Percentiles rank a stretch among this genome's conserved stretches.
Conservation (phyloP, 1,139 yeast species). For the Meyerozyma athensensis region DNA sequence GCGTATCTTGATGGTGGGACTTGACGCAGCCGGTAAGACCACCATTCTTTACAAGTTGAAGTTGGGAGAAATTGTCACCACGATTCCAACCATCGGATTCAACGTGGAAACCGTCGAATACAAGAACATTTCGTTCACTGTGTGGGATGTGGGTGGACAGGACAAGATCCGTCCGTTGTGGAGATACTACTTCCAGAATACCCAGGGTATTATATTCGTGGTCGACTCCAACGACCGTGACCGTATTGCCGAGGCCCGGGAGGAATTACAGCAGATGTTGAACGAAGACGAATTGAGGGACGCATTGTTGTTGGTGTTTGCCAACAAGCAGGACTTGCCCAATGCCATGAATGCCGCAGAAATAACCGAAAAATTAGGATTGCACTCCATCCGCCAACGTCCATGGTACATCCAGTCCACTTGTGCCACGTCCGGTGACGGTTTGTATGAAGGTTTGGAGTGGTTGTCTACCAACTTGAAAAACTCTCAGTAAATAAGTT, state of each 20-base stretch:
- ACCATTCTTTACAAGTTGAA: slow-evolving; percentile 86
- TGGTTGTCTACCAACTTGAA: slow-evolving; percentile 85
- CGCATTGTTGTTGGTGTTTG: slow-evolving; percentile 82
- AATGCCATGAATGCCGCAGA: slow-evolving; percentile 90
- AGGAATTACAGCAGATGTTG: slow-evolving; percentile 89
- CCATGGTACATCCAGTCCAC: slow-evolving; percentile 90
- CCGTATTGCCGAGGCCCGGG: slow-evolving; percentile 90
- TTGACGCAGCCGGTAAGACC: slow-evolving; percentile 90
- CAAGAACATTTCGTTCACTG: slow-evolving; percentile 90
- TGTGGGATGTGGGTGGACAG: slow-evolving; percentile 98
- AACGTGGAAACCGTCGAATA: slow-evolving; percentile 93
- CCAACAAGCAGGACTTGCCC: slow-evolving; percentile 92
- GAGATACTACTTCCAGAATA: slow-evolving; percentile 94
- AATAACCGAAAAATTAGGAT: slow-evolving; percentile 78
- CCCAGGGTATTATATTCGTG: slow-evolving; percentile 90
- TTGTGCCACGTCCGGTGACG: slow-evolving; percentile 89
- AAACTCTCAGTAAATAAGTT: slow-evolving; percentile 37
- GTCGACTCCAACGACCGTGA: slow-evolving; percentile 93
- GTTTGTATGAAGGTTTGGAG: slow-evolving; percentile 85
- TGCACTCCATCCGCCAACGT: slow-evolving; percentile 79
- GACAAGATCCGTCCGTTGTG: slow-evolving; percentile 92
- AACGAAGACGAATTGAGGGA: slow-evolving; percentile 92
- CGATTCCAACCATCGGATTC: slow-evolving; percentile 92
- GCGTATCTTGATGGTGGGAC: slow-evolving; percentile 94
- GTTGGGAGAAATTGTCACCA: slow-evolving; percentile 89